Conservation (phyloP, 2,329 filamentous ascomycete genomes). For the Camillea tinctor region DNA sequence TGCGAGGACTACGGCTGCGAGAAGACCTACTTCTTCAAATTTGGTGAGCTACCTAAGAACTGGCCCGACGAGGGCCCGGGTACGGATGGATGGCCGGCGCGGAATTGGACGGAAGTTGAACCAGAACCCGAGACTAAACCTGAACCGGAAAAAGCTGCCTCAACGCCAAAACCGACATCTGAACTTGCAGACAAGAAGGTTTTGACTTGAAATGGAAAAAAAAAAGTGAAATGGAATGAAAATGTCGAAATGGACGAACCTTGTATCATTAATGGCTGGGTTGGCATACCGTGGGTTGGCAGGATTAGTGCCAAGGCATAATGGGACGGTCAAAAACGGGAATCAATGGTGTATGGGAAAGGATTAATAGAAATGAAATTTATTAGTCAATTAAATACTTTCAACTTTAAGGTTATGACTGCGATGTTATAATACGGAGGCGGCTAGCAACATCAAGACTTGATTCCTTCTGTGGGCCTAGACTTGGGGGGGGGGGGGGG, state of each 20-base stretch:
- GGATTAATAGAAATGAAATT: too few species aligned
- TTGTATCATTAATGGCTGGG: neutral
- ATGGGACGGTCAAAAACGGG: too few species aligned
- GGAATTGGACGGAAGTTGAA: conserved; percentile 6
- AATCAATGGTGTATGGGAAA: too few species aligned
- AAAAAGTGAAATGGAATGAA: neutral
- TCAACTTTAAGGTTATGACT: too few species aligned
- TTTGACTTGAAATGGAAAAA: neutral
- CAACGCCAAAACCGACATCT: neutral
- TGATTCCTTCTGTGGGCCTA: too few species aligned
- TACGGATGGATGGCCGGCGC: conserved; percentile 10
- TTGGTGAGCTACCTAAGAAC: conserved; percentile 12
- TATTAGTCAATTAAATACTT: too few species aligned
- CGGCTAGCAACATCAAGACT: too few species aligned
- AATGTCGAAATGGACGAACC: neutral
- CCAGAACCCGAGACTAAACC: neutral
- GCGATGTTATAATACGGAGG: too few species aligned
- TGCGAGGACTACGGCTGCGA: conserved; percentile 41
- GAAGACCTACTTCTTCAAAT: conserved; percentile 40
- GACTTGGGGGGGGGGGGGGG: too few species aligned
- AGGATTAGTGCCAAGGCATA: too few species aligned
- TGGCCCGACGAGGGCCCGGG: conserved; percentile 12
- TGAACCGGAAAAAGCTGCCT: neutral
- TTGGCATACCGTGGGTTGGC: too few species aligned
- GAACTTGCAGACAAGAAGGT: neutral